A percentile compares a stretch with the other conserved stretches of the same genome.
phyloP scores from a whole-genome alignment of 176 grass and related monocot genomes.

The Hsuehochloa calcarea region DNA sequence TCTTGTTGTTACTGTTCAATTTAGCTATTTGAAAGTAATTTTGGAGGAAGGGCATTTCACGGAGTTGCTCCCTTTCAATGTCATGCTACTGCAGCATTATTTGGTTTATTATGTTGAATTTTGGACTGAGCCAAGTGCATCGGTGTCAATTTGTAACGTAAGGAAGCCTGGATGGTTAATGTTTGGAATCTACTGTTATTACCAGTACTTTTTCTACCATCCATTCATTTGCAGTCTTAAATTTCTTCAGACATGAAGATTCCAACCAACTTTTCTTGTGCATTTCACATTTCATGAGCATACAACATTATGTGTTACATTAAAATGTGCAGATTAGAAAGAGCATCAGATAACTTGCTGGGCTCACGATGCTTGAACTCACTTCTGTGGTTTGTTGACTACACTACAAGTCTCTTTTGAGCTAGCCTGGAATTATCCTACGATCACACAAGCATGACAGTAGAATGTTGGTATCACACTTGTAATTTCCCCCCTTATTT shows the following conservation, averaged over 20 bases:
- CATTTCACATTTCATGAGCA: not conserved
- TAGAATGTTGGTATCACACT: not conserved
- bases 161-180: not conserved
- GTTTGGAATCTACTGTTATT: not conserved
- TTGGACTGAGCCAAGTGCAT: not conserved
- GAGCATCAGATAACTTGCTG: not conserved
- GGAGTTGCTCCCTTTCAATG: not conserved
- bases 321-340: slow-evolving; percentile 6
- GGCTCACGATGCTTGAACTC: not conserved
- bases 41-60: not conserved
- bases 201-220: not conserved
- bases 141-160: not conserved
- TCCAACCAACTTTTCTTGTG: not conserved
- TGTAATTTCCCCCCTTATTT: too few relatives aligned
- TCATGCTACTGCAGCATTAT: not conserved
- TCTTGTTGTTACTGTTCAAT: not conserved
- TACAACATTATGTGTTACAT: not conserved
- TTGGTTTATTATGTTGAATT: not conserved
- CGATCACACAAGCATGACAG: not conserved
- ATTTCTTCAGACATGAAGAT: not conserved
- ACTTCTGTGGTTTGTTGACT: not conserved
- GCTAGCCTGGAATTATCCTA: not conserved
- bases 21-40: not conserved
- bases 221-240: not conserved
- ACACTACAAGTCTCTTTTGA: not conserved